phyloP scores from a whole-genome alignment of 192 early-diverging fungal genomes.

The Podila epicladia region DNA sequence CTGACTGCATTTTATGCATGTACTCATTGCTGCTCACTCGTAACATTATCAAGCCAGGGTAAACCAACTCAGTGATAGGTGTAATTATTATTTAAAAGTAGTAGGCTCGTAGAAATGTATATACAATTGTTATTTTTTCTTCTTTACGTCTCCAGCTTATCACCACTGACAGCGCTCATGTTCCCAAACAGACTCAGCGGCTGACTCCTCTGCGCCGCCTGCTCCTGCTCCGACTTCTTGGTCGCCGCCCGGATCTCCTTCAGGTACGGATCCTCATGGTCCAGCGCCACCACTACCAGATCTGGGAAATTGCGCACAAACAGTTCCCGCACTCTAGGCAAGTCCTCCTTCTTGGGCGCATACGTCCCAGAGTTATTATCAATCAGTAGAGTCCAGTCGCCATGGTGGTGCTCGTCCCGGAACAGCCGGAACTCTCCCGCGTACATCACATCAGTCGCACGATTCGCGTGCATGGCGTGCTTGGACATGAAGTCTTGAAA shows the following conservation, averaged over 20 bases:
- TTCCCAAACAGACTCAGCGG: constrained; percentile 25
- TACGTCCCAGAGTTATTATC: constrained; percentile 52
- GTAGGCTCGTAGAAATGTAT: too few relatives aligned
- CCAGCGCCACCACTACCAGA: constrained; percentile 20
- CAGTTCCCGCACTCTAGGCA: constrained; percentile 20
- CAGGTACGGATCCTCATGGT: constrained; percentile 28
- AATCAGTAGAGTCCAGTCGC: constrained; percentile 38
- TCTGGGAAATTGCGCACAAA: constrained; percentile 38
- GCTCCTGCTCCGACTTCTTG: constrained; percentile 24
- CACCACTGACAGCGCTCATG: background rate
- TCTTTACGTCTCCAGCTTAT: background rate
- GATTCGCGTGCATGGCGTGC: constrained; percentile 49
- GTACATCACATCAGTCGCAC: constrained; percentile 39
- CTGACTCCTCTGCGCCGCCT: constrained; percentile 21
- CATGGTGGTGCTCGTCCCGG: constrained; percentile 17
- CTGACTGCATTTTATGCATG: too few relatives aligned
- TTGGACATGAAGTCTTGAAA: constrained; percentile 54
- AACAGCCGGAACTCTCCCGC: constrained; percentile 47
- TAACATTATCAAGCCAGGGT: too few relatives aligned
- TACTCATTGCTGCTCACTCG: too few relatives aligned
- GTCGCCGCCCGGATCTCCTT: constrained; percentile 41
- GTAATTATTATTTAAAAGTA: too few relatives aligned
- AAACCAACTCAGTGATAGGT: too few relatives aligned
- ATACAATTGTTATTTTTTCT: background rate
- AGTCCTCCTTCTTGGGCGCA: constrained; percentile 32